Evolutionary conservation across 805 yeast genomes (phyloP).

Genomic region (Debaryomyces tyrocola): DNA sequence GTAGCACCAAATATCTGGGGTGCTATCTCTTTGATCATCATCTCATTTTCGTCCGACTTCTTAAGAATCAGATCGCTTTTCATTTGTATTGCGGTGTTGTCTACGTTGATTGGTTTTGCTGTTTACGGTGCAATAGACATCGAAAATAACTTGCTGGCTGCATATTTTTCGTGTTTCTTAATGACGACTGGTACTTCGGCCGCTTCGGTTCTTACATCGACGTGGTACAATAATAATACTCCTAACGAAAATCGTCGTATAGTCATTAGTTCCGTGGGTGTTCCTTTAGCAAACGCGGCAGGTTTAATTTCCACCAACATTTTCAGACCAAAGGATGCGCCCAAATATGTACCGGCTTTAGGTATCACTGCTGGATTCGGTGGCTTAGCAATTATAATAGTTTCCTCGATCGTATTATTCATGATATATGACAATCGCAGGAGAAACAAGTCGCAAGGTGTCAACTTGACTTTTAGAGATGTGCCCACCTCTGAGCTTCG

Average conservation of each 20-base stretch:
- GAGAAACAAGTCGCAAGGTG: constrained; percentile 41
- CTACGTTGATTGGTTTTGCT: constrained; percentile 46
- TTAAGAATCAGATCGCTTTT: constrained; percentile 37
- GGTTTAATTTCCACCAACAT: constrained; percentile 33
- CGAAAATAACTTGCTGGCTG: constrained; percentile 35
- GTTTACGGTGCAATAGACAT: constrained; percentile 48
- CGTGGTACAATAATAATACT: constrained; percentile 52
- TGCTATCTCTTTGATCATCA: constrained; percentile 39
- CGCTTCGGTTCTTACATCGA: constrained; percentile 48
- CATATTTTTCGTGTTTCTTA: constrained; percentile 44
- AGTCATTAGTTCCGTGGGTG: constrained; percentile 47
- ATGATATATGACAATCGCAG: constrained; percentile 45
- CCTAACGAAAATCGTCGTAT: constrained; percentile 48
- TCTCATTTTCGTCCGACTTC: constrained; percentile 44
- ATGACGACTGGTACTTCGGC: constrained; percentile 52
- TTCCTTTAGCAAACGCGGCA: constrained; percentile 33
- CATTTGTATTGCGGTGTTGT: constrained; percentile 35
- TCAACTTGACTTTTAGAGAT: constrained; percentile 35
- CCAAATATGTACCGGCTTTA: constrained; percentile 30
- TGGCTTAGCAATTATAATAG: constrained; percentile 28
- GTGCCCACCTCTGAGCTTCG: constrained; percentile 43
- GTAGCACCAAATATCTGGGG: constrained; percentile 53
- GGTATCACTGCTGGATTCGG: constrained; percentile 32
- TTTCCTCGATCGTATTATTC: constrained; percentile 21
- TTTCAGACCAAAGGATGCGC: constrained; percentile 31